phyloP scores from a whole-genome alignment of 2,329 filamentous ascomycete genomes.

The Hirsutella rhossiliensis region DNA sequence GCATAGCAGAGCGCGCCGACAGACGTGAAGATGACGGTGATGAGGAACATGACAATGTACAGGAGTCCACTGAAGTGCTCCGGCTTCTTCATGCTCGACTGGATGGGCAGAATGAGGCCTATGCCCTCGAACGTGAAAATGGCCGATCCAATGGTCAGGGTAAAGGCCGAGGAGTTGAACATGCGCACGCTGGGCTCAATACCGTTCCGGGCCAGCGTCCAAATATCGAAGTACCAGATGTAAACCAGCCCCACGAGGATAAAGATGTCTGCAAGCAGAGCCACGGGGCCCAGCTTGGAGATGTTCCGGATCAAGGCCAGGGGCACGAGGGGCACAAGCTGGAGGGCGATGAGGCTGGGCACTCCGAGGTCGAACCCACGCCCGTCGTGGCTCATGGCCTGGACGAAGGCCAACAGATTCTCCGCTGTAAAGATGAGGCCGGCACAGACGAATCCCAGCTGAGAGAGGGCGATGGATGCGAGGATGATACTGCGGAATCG shows the following conservation, averaged over 20 bases:
- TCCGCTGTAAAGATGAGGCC: slow-evolving; percentile 69
- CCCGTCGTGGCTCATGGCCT: slow-evolving; percentile 42
- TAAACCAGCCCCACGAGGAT: slow-evolving; percentile 60
- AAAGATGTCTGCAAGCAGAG: slow-evolving; percentile 58
- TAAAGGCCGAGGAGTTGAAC: slow-evolving; percentile 59
- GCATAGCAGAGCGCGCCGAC: slow-evolving; percentile 64
- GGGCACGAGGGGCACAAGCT: slow-evolving; percentile 53
- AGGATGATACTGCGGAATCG: slow-evolving; percentile 55
- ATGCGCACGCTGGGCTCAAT: slow-evolving; percentile 49
- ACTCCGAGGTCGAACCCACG: slow-evolving; percentile 39
- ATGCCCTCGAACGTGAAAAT: slow-evolving; percentile 76
- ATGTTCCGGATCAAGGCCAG: slow-evolving; percentile 63
- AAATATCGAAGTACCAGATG: slow-evolving; percentile 62
- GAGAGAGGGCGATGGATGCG: slow-evolving; percentile 58
- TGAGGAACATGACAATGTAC: slow-evolving; percentile 58
- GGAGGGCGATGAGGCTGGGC: slow-evolving; percentile 48
- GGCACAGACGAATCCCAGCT: slow-evolving; percentile 67
- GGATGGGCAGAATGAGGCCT: slow-evolving; percentile 63
- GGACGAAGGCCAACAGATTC: slow-evolving; percentile 55
- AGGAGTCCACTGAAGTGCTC: slow-evolving; percentile 55
- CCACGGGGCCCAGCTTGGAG: slow-evolving; percentile 57
- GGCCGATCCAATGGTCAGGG: slow-evolving; percentile 58
- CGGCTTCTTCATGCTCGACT: slow-evolving; percentile 62
- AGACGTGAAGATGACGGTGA: slow-evolving; percentile 60
- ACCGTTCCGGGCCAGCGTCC: slow-evolving; percentile 40